These are phyloP conservation scores for Fusarium nurragi DNA, from an alignment of 2,329 filamentous ascomycete species.

Conservation along the genomic window DNA sequence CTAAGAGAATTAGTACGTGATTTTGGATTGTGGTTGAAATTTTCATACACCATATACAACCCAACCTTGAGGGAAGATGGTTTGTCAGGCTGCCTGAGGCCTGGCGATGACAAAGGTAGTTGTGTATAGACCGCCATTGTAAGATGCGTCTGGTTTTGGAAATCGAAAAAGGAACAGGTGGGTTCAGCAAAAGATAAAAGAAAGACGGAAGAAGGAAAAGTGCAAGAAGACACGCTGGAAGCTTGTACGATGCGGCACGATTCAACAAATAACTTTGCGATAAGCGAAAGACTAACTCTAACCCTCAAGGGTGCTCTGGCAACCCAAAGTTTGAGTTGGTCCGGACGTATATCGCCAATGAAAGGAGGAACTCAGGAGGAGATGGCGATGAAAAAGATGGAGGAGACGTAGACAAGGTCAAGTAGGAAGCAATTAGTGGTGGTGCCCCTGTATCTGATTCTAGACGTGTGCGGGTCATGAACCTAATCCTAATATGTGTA, in stretches of 20 bases:
- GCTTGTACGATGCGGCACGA: neutral
- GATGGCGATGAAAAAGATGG: neutral
- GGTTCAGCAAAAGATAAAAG: too few species aligned
- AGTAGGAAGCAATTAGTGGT: neutral
- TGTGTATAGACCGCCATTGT: neutral
- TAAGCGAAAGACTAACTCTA: neutral
- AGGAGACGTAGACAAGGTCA: neutral
- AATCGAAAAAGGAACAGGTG: neutral
- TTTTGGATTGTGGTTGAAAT: fast-evolving
- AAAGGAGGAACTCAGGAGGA: neutral
- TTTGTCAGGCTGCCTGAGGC: neutral
- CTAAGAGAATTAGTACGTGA: neutral
- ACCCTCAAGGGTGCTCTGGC: neutral
- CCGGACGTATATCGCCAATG: neutral
- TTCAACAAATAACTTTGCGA: neutral
- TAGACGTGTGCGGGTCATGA: neutral
- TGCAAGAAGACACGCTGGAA: neutral
- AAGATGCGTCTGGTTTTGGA: too few species aligned
- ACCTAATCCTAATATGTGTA: neutral
- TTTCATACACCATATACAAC: slow-evolving; percentile 14
- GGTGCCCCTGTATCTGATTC: neutral
- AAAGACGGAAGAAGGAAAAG: neutral
- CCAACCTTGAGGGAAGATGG: neutral
- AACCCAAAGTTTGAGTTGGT: neutral
- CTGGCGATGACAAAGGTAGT: neutral